Conservation (phyloP, 2,329 filamentous ascomycete genomes). For the Penicillium sp. region DNA sequence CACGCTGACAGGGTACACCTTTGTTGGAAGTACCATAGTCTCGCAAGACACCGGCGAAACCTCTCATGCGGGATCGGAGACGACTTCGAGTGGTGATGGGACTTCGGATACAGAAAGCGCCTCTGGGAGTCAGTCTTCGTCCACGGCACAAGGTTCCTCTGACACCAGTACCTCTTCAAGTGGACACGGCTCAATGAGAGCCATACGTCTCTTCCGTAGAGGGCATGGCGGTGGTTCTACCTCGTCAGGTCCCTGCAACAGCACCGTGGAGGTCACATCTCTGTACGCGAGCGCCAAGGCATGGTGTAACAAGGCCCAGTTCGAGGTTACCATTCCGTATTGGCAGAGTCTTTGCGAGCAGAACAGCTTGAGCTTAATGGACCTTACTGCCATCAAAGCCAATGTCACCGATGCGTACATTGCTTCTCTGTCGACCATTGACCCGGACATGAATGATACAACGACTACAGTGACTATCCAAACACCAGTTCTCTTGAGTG, state of each 20-base stretch:
- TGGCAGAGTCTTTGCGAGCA: constrained; percentile 13
- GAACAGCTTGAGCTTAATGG: constrained; percentile 1
- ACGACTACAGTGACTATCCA: constrained; percentile 12
- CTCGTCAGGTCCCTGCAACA: background rate
- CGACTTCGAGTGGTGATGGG: too few relatives aligned
- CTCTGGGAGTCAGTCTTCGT: too few relatives aligned
- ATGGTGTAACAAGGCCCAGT: constrained; percentile 11
- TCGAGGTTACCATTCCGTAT: constrained; percentile 6
- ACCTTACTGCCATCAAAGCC: background rate
- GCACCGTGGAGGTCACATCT: constrained; percentile 4
- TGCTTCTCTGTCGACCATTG: constrained; percentile 4
- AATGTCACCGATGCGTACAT: constrained; percentile 15
- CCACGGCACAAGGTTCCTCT: background rate
- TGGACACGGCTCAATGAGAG: background rate
- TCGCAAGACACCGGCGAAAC: background rate
- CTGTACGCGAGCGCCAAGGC: constrained; percentile 17
- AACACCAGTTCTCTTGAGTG: constrained; percentile 8
- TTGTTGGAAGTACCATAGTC: constrained; percentile 1
- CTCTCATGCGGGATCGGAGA: background rate
- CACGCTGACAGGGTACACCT: background rate
- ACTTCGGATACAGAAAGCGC: background rate
- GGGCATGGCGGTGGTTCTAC: background rate
- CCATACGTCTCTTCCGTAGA: background rate
- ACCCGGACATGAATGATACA: constrained; percentile 13
- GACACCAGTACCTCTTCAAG: background rate